Conservation (phyloP, 768 basidiomycete species). For the Kwoniella sp. region DNA sequence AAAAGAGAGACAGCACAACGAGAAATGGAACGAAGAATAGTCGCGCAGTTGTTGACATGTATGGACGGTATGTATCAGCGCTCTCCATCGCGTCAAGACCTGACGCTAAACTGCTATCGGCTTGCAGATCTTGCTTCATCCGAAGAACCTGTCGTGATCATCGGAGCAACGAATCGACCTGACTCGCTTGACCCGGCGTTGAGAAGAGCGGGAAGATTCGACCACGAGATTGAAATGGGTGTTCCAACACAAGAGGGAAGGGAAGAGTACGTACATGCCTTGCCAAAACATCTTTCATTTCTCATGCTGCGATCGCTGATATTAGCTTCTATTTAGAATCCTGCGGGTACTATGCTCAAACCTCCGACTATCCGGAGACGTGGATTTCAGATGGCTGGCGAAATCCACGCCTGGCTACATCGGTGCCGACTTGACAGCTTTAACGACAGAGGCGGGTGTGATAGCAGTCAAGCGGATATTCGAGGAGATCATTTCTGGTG, state of each 20-base stretch:
- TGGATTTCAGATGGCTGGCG: conserved; percentile 80
- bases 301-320: background rate
- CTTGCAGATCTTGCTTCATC: conserved; percentile 81
- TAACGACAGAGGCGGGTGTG: conserved; percentile 91
- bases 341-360: conserved; percentile 80
- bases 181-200: conserved; percentile 93
- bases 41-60: conserved; percentile 95
- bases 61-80: conserved; percentile 80
- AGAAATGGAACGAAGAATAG: conserved; percentile 97
- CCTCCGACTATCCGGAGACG: conserved; percentile 80
- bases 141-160: conserved; percentile 87
- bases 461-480: conserved; percentile 97
- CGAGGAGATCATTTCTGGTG: conserved; percentile 65
- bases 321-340: too few species aligned
- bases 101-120: background rate
- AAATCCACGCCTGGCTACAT: conserved; percentile 97
- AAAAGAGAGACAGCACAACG: conserved; percentile 97
- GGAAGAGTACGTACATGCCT: conserved; percentile 67
- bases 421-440: conserved; percentile 86
- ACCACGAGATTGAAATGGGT: conserved; percentile 96
- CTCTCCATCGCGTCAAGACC: background rate
- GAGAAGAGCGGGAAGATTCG: conserved; percentile 89
- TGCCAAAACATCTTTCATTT: background rate
- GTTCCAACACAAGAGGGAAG: conserved; percentile 91
- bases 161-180: conserved; percentile 93